Percentiles rank a stretch among this genome's conserved stretches.
phyloP scores from a whole-genome alignment of 257 asterid genomes.

The Cruciata laevipes region DNA sequence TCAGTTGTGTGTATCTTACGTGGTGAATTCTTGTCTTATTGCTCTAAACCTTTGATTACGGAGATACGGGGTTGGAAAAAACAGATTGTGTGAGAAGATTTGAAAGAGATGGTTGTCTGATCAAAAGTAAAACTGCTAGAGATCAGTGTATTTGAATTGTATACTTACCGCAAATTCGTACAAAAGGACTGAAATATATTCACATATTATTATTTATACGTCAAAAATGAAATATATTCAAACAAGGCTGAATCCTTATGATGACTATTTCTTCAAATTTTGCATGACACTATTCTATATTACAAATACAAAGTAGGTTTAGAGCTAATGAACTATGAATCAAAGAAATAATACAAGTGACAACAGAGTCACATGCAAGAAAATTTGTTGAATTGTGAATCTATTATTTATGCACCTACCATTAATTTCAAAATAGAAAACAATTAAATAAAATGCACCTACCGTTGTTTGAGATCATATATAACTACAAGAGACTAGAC shows the following conservation, averaged over 20 bases:
- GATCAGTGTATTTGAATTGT: too few species aligned
- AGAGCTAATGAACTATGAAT: too few species aligned
- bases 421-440: too few species aligned
- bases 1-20: neutral
- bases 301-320: too few species aligned
- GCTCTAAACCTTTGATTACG: conserved; percentile 4
- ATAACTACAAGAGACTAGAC: neutral
- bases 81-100: neutral
- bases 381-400: neutral
- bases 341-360: neutral
- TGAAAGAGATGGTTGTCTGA: neutral
- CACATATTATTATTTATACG: too few species aligned
- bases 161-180: too few species aligned
- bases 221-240: too few species aligned
- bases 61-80: neutral
- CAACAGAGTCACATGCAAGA: neutral
- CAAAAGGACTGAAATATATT: too few species aligned
- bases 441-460: neutral
- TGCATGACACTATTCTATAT: too few species aligned
- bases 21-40: conserved; percentile 8
- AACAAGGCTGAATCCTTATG: too few species aligned
- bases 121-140: too few species aligned
- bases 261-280: too few species aligned
- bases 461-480: neutral
- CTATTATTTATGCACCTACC: neutral